Evolutionary conservation across 2,329 filamentous ascomycete species (phyloP), one percentile per base, ranked within the genome.

Genomic region (Aspergillus japonicus): DNA sequence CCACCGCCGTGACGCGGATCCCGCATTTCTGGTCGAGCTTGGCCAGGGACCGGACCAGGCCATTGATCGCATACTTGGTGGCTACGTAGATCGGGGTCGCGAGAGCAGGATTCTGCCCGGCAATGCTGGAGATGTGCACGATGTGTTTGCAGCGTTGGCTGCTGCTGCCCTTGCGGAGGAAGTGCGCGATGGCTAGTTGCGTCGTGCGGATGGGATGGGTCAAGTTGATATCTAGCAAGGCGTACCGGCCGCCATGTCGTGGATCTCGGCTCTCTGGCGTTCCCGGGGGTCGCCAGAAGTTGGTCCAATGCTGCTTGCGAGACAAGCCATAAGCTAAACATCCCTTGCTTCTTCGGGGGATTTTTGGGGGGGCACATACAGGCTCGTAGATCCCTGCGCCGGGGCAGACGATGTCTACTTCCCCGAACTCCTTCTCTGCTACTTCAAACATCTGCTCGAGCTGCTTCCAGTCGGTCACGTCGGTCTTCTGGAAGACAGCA

Each of bases 1-100:
- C 84, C 2, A 87, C 84, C 5, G 80, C 84, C 21, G 84, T 86
- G 16, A 87, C 83, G 0, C 84, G 74, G 54, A 88, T 84, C 0
- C 82, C 82, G 24, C 82, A 65, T 1, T 66, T 67, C 1, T 72
- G 56, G 23, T 86, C 84, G 5, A 87, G 76, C 1, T 74, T 70
- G 0, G 73, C 80, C 14, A 87, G 68, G 4, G 77, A 78, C 57
- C 84, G 80, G 4, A 86, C 64, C 47, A 84, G 73, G 7, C 80
- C 80, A 51, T 69, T 79, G 56, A 83, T 75, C 7, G 73, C 81
- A 60, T 82, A 79, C 60, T 83, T 84, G 2, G 78, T 77, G 8
- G 80, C 80, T 26, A 73, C 73, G 62, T 84, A 83, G 35, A 83
- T 71, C 0, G 82, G 80, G 0, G 73, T 72, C 2, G 73, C 67